These are phyloP conservation scores for Sporothrix brasiliensis DNA, from an alignment of 2,329 filamentous ascomycete species.

Conservation along the genomic window DNA sequence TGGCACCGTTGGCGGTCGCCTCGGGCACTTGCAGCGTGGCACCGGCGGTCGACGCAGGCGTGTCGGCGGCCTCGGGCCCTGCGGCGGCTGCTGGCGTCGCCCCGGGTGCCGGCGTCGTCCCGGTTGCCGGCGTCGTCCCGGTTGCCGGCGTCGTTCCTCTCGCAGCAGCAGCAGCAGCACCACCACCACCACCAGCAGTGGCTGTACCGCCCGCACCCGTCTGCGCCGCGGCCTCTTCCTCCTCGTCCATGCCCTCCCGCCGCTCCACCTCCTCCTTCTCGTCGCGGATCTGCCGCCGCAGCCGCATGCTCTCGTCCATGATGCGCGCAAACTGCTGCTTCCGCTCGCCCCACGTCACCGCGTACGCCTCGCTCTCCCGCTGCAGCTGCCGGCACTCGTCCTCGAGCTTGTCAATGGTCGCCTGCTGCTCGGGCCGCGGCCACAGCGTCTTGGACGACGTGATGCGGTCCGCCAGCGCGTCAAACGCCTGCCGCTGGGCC, in stretches of 20 bases:
- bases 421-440: slow-evolving; percentile 79
- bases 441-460: slow-evolving; percentile 77
- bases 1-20: neutral
- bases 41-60: neutral
- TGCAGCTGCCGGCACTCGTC: slow-evolving; percentile 87
- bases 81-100: neutral
- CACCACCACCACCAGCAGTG: no score
- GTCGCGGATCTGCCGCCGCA: slow-evolving; percentile 83
- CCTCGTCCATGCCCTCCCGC: slow-evolving; percentile 77
- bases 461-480: slow-evolving; percentile 85
- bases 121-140: neutral
- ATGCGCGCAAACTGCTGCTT: slow-evolving; percentile 85
- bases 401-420: slow-evolving; percentile 77
- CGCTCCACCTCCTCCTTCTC: slow-evolving; percentile 94
- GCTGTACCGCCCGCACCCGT: slow-evolving; percentile 26
- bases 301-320: slow-evolving; percentile 85
- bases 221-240: slow-evolving; percentile 60
- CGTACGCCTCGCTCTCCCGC: slow-evolving; percentile 79
- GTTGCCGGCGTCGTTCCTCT: neutral
- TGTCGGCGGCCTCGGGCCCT: neutral
- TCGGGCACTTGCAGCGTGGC: slow-evolving; percentile 7
- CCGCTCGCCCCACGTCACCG: slow-evolving; percentile 79
- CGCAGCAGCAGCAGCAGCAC: no score
- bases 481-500: slow-evolving; percentile 79
- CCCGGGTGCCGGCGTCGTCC: neutral